Conservation (phyloP, 1,139 yeast species). For the Casaregolazyma suthepensis region DNA sequence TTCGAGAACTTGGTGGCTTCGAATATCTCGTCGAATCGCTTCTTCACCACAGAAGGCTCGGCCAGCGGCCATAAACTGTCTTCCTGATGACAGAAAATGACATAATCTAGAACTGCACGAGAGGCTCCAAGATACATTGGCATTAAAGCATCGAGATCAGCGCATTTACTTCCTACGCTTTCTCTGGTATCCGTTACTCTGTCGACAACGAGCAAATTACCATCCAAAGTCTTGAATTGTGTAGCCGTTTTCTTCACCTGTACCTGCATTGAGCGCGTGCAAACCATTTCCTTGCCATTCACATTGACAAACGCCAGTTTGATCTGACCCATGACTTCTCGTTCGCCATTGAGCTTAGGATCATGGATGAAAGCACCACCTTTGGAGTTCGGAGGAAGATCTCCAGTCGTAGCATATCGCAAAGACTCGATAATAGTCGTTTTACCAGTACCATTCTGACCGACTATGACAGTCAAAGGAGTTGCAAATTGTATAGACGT, state of each 20-base stretch:
- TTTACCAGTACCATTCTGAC: slow-evolving; percentile 97
- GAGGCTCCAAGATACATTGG: slow-evolving; percentile 86
- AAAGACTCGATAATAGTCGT: slow-evolving; percentile 94
- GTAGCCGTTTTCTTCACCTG: slow-evolving; percentile 53
- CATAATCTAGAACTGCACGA: slow-evolving; percentile 80
- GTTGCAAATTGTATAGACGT: slow-evolving; percentile 87
- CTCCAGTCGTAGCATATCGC: slow-evolving; percentile 92
- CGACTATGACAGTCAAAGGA: slow-evolving; percentile 90
- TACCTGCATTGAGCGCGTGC: slow-evolving; percentile 78
- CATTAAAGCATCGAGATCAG: slow-evolving; percentile 76
- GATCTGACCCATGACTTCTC: slow-evolving; percentile 81
- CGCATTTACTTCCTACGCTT: slow-evolving; percentile 74
- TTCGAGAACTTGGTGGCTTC: slow-evolving; percentile 92
- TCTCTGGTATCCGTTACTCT: slow-evolving; percentile 57
- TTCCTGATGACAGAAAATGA: slow-evolving; percentile 95
- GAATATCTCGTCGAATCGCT: slow-evolving; percentile 91
- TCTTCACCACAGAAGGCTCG: slow-evolving; percentile 83
- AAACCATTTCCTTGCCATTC: slow-evolving; percentile 72
- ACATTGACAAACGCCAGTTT: slow-evolving; percentile 77
- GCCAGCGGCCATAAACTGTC: slow-evolving; percentile 91
- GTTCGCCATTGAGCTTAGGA: slow-evolving; percentile 66
- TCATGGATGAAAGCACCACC: slow-evolving; percentile 97
- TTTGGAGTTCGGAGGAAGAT: slow-evolving; percentile 89
- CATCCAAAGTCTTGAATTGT: slow-evolving; percentile 87
- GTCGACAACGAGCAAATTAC: slow-evolving; percentile 62